phyloP scores from a whole-genome alignment of 2,329 filamentous ascomycete species.

The Sporothrix mexicana region DNA sequence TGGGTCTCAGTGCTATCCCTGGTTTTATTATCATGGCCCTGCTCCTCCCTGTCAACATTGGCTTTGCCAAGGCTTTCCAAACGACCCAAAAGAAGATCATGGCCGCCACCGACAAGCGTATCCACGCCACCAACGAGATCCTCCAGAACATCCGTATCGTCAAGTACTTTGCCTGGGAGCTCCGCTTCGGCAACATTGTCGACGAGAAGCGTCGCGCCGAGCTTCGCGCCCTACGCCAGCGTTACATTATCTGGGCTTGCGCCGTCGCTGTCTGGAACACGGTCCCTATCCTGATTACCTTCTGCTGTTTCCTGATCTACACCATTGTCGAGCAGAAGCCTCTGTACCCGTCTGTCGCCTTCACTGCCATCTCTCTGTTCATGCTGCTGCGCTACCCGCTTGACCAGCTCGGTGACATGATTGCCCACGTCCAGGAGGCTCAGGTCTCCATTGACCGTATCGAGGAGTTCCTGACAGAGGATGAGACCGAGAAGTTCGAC shows the following conservation, averaged over 20 bases:
- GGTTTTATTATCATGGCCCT: constrained; percentile 89
- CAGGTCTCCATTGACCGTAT: constrained; percentile 97
- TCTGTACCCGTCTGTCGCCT: constrained; percentile 88
- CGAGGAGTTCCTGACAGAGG: constrained; percentile 89
- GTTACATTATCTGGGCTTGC: constrained; percentile 89
- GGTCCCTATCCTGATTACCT: constrained; percentile 92
- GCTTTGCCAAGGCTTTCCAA: constrained; percentile 83
- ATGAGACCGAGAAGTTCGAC: constrained; percentile 93
- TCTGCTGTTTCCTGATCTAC: constrained; percentile 94
- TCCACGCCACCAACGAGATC: constrained; percentile 95
- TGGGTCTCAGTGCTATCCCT: constrained; percentile 91
- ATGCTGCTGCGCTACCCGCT: constrained; percentile 90
- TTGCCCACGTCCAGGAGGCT: constrained; percentile 95
- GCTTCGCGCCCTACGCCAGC: constrained; percentile 75
- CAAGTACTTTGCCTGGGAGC: constrained; percentile 99
- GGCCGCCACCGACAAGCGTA: constrained; percentile 90
- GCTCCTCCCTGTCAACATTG: constrained; percentile 88
- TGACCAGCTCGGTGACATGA: constrained; percentile 97
- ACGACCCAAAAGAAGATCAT: constrained; percentile 89
- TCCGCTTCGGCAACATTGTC: constrained; percentile 83
- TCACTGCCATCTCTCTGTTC: constrained; percentile 95
- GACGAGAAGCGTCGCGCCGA: constrained; percentile 86
- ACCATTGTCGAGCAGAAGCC: constrained; percentile 88
- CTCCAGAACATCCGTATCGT: constrained; percentile 98
- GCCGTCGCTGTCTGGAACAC: constrained; percentile 97